Conservation (phyloP, 108 stramenopile species). For the Pseudonitzschia delicatissima region DNA sequence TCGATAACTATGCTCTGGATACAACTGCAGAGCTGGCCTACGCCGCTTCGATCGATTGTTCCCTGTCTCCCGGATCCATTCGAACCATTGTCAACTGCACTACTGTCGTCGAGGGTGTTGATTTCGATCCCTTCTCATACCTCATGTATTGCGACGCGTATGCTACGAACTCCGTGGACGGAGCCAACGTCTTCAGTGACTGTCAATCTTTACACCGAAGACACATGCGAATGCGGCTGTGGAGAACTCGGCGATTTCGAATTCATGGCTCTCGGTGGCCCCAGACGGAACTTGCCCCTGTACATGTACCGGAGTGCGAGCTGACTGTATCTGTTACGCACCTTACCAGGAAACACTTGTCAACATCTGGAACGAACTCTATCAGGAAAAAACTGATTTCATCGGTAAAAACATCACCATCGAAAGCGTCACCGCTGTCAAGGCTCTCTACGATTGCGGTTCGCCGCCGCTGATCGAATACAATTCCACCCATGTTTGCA, state of each 20-base stretch:
- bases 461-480: neutral
- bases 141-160: neutral
- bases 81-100: neutral
- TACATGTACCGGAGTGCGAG: neutral
- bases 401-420: neutral
- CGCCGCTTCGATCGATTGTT: neutral
- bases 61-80: neutral
- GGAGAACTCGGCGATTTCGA: too few species aligned
- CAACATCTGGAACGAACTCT: neutral
- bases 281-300: slow-evolving; percentile 5
- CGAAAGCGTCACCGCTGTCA: neutral
- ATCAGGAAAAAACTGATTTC: neutral
- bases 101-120: neutral
- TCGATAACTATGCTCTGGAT: neutral
- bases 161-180: neutral
- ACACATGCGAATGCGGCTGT: neutral
- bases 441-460: neutral
- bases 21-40: neutral
- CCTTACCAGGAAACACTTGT: slow-evolving; percentile 1
- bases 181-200: neutral
- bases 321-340: neutral
- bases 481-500: slow-evolving; percentile 3
- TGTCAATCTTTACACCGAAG: neutral
- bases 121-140: neutral
- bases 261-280: neutral